Evolutionary conservation across 2,329 filamentous ascomycete species (phyloP).

Genomic region (Fusarium phyllophilum): DNA sequence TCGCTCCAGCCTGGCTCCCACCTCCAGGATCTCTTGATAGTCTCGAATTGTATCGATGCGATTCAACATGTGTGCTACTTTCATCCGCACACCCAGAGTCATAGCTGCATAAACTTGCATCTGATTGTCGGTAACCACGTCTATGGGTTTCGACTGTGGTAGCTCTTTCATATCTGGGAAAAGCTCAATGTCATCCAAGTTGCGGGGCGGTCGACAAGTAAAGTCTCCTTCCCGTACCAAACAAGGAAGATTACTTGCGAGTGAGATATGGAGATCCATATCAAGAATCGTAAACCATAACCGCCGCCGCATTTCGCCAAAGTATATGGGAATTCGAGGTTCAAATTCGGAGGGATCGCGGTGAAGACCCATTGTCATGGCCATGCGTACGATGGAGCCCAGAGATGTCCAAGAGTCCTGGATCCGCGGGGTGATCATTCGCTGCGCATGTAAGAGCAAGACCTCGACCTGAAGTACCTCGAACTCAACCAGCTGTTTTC

Average conservation of each 20-base stretch:
- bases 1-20: conserved; percentile 63
- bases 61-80: conserved; percentile 61
- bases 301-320: conserved; percentile 63
- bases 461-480: conserved; percentile 64
- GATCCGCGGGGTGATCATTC: conserved; percentile 62
- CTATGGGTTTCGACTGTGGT: conserved; percentile 60
- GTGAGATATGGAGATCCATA: conserved; percentile 65
- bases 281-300: conserved; percentile 68
- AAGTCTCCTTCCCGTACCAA: conserved; percentile 64
- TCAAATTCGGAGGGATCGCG: conserved; percentile 65
- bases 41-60: conserved; percentile 63
- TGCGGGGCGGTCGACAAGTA: conserved; percentile 62
- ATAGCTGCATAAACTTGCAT: conserved; percentile 64
- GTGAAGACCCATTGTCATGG: conserved; percentile 69
- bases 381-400: conserved; percentile 65
- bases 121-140: conserved; percentile 63
- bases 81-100: conserved; percentile 61
- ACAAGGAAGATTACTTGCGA: conserved; percentile 62
- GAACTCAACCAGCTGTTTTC: conserved; percentile 64
- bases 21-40: conserved; percentile 63
- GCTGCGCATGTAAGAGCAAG: conserved; percentile 62
- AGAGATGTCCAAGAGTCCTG: conserved; percentile 65
- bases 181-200: conserved; percentile 63
- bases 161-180: conserved; percentile 59
- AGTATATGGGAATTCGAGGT: conserved; percentile 59